Conservation (phyloP, 768 basidiomycete genomes). For the Lenzites betulinus region DNA sequence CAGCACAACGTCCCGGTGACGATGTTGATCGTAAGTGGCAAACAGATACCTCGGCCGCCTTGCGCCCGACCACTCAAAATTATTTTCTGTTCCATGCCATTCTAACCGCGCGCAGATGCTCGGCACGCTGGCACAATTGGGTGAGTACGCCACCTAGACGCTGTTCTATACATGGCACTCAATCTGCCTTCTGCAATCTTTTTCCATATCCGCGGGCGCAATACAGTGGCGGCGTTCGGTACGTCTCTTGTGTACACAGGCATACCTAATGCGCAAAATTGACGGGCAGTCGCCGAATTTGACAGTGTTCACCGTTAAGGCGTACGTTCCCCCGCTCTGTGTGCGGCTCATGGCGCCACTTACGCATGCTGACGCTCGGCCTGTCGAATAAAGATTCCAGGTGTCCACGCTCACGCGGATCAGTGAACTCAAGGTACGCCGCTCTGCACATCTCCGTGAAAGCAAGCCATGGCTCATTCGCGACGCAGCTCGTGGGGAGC, state of each 20-base stretch:
- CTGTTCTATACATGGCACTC: not conserved
- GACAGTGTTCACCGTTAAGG: slow-evolving; percentile 46
- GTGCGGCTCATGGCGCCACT: not conserved
- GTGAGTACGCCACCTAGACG: slow-evolving; percentile 28
- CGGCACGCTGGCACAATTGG: slow-evolving; percentile 51
- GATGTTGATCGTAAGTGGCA: slow-evolving; percentile 47
- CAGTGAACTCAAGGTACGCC: slow-evolving; percentile 37
- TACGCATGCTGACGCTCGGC: not conserved
- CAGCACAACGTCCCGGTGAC: slow-evolving; percentile 52
- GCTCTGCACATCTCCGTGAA: no score
- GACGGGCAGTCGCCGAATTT: not conserved
- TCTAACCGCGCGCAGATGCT: slow-evolving; percentile 44
- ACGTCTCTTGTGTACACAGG: not conserved
- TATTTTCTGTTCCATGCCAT: not conserved
- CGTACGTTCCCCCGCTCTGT: slow-evolving; percentile 36
- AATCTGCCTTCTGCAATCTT: no score
- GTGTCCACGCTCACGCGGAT: slow-evolving; percentile 44
- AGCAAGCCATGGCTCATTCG: not conserved
- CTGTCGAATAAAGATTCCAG: slow-evolving; percentile 9
- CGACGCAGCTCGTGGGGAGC: slow-evolving; percentile 42
- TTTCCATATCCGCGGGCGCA: not conserved
- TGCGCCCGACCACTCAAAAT: not conserved
- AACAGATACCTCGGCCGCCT: not conserved
- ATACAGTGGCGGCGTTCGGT: slow-evolving; percentile 14
- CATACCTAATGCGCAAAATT: not conserved